phyloP scores from a whole-genome alignment of 1,284 basidiomycete genomes.

The Acaromyces ingoldii region DNA sequence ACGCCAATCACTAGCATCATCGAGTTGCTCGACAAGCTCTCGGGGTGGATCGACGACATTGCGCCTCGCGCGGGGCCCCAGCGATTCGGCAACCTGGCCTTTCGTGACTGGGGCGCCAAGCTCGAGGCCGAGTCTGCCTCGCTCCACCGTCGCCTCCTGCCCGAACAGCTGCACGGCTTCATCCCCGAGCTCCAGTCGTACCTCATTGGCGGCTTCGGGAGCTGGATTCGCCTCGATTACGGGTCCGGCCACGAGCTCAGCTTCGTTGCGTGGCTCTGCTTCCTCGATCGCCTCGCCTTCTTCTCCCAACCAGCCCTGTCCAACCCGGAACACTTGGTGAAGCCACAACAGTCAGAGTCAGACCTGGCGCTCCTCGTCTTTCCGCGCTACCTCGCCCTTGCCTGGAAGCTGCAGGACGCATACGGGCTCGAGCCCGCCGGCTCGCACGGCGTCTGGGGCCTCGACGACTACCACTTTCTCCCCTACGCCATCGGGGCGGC shows the following conservation, averaged over 20 bases:
- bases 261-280: slow-evolving; percentile 43
- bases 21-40: slow-evolving; percentile 65
- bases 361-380: slow-evolving; percentile 59
- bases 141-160: slow-evolving; percentile 52
- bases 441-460: slow-evolving; percentile 94
- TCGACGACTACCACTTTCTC: slow-evolving; percentile 85
- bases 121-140: slow-evolving; percentile 59
- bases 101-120: slow-evolving; percentile 76
- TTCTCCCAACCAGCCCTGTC: slow-evolving; percentile 9
- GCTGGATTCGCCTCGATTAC: slow-evolving; percentile 86
- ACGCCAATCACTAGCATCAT: slow-evolving; percentile 55
- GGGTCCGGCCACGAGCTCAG: slow-evolving; percentile 83
- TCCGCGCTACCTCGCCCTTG: slow-evolving; percentile 71
- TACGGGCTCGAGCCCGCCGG: slow-evolving; percentile 94
- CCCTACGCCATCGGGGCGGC: slow-evolving; percentile 88
- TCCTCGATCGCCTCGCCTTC: slow-evolving; percentile 28
- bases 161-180: slow-evolving; percentile 54
- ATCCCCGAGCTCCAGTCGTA: slow-evolving; percentile 68
- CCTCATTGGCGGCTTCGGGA: slow-evolving; percentile 79
- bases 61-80: slow-evolving; percentile 75
- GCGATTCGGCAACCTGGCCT: slow-evolving; percentile 89
- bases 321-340: neutral
- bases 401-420: slow-evolving; percentile 78
- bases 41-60: slow-evolving; percentile 74
- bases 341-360: slow-evolving; percentile 17